phyloP scores from a whole-genome alignment of 2,329 filamentous ascomycete species.

The Aaosphaeria arxii region DNA sequence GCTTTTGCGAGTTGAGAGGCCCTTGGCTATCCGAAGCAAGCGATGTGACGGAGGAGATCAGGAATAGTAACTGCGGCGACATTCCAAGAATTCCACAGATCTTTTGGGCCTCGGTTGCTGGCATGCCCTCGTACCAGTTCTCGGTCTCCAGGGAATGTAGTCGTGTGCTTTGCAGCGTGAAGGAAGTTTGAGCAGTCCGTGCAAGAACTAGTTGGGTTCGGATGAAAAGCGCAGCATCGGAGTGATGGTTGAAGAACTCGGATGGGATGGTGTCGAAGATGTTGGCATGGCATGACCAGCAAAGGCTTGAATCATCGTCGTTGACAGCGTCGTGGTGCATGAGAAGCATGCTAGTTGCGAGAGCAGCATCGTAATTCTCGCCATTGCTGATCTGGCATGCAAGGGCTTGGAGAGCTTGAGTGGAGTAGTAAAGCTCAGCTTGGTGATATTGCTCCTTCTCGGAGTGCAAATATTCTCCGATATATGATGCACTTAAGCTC shows the following conservation, averaged over 20 bases:
- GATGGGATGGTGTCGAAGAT: slow-evolving; percentile 27
- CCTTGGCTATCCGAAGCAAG: slow-evolving; percentile 13
- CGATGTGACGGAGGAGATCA: slow-evolving; percentile 27
- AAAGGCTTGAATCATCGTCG: slow-evolving; percentile 20
- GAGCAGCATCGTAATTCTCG: slow-evolving; percentile 25
- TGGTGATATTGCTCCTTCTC: slow-evolving; percentile 27
- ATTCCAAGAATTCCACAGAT: slow-evolving; percentile 22
- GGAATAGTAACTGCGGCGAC: slow-evolving; percentile 27
- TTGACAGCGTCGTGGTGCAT: slow-evolving; percentile 31
- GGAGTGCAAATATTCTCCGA: slow-evolving; percentile 24
- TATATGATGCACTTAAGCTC: slow-evolving; percentile 30
- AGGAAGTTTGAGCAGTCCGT: slow-evolving; percentile 23
- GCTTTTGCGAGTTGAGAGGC: slow-evolving; percentile 10
- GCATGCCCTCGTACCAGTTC: slow-evolving; percentile 20
- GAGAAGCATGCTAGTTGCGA: slow-evolving; percentile 31
- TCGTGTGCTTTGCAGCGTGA: slow-evolving; percentile 14
- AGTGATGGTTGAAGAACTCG: slow-evolving; percentile 17
- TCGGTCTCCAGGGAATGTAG: slow-evolving; percentile 23
- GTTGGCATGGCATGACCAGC: slow-evolving; percentile 33
- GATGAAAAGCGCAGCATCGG: slow-evolving; percentile 27
- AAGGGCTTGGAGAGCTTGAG: slow-evolving; percentile 26
- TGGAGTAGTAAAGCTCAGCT: slow-evolving; percentile 32
- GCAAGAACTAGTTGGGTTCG: slow-evolving; percentile 26
- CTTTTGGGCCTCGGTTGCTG: slow-evolving; percentile 17
- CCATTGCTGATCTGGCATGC: slow-evolving; percentile 24